Base-by-base conservation (phyloP, 1,284 basidiomycete species). In the Trichosporon inkin region DNA sequence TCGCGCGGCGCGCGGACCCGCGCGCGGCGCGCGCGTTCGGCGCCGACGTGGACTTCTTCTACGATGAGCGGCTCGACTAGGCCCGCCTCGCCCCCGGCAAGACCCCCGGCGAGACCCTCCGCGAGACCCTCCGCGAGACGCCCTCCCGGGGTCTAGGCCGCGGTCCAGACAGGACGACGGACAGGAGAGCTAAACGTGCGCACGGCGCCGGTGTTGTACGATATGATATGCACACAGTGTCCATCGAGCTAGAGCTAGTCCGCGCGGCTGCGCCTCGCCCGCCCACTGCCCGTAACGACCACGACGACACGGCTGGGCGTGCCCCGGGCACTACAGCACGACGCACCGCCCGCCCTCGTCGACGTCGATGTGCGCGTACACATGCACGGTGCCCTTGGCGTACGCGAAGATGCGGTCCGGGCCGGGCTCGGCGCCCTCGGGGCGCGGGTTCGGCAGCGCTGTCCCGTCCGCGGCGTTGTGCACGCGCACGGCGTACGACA, bases 21-120 rank as follows among this genome's bases (percentile, higher is more conserved):
- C 60, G 49, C 44, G 67, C 67, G 5, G 68, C 68, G 68, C 49
- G 54, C 14, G 67, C 67, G 6, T 65, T 65, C 1, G 62, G 57
- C 4, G 55, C 62, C n/a, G 60, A 63, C n/a, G 71, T 72, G 0
- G 52, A 64, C 47, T 51, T 72, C 20, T 56, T 71, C 14, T 66
- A 65, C 41, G 71, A 69, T 35, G 66, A 69, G 14, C 44, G 67
- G n/a, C 40, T 71, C 22, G 66, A 69, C 32, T 68, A 61, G 41
- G 28, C 28, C 8, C 28, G 28, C 5, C 28, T 32, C 28, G 28
- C 5, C 28, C 28, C 28, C 28, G 28, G 5, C 28, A 32, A 8
- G 28, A n/a, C n/a, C n/a, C n/a, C n/a, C n/a, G n/a, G n/a, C n/a
- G n/a, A n/a, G n/a, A n/a, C n/a, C n/a, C n/a, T n/a, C n/a, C n/a